Percentiles rank a stretch among this genome's conserved stretches.
Conservation (phyloP, 306 rosid genomes). For the Begonia fuchsioides region DNA sequence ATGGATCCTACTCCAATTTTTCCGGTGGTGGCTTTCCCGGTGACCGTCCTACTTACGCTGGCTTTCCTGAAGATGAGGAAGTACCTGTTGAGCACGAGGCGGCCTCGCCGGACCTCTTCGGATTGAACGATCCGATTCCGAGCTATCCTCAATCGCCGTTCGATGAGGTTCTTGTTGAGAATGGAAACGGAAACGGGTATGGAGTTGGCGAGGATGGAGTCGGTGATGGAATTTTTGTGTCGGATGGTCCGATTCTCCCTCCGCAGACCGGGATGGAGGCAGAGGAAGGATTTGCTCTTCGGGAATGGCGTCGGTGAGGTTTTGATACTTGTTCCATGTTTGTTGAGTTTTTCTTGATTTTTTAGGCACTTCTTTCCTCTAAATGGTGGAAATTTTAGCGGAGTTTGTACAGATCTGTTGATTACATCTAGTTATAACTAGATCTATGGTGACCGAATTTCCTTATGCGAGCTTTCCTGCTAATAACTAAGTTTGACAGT, state of each 20-base stretch:
- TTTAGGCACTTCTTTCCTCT: too few relatives aligned
- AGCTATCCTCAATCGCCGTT: constrained; percentile 64
- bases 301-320: constrained; percentile 90
- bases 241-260: constrained; percentile 74
- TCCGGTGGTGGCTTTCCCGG: constrained; percentile 15
- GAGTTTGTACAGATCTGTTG: too few relatives aligned
- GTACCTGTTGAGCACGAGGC: constrained; percentile 40
- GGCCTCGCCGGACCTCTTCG: constrained; percentile 59
- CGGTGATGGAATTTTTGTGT: constrained; percentile 37
- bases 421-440: too few relatives aligned
- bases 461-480: too few relatives aligned
- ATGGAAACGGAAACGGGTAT: constrained; percentile 54
- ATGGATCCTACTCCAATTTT: constrained; percentile 57
- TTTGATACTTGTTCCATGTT: constrained; percentile 3
- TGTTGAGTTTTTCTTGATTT: background rate
- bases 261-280: constrained; percentile 59
- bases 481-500: too few relatives aligned
- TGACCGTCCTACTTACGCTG: constrained; percentile 21
- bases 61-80: constrained; percentile 28
- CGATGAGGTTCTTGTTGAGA: constrained; percentile 42
- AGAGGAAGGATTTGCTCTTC: constrained; percentile 74
- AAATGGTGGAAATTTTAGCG: too few relatives aligned
- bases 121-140: constrained; percentile 60
- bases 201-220: constrained; percentile 28
- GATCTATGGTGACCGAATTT: too few relatives aligned